Conservation (phyloP, 1,284 basidiomycete species). For the Sparassis latifolia region DNA sequence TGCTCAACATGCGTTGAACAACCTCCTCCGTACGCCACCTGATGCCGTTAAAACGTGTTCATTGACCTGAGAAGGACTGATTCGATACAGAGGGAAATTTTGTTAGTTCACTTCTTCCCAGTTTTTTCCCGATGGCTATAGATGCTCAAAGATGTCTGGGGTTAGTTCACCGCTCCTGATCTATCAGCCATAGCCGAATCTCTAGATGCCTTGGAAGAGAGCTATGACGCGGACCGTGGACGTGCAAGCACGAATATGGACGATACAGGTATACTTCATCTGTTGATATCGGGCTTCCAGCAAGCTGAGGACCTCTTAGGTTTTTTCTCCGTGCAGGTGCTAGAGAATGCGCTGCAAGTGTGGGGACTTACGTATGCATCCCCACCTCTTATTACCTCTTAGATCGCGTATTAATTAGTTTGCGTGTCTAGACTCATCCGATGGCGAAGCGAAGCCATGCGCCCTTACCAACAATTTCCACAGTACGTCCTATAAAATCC, state of each 20-base stretch:
- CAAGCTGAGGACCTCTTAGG: conserved; percentile 35
- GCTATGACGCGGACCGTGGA: conserved; percentile 36
- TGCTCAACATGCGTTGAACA: conserved; percentile 81
- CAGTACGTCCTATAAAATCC: conserved; percentile 45
- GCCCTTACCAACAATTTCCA: conserved; percentile 66
- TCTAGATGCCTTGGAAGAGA: conserved; percentile 44
- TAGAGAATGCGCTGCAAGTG: conserved; percentile 76
- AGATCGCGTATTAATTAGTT: neutral
- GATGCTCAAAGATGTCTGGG: conserved; percentile 1
- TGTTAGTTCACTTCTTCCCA: too few species aligned
- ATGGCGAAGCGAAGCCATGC: conserved; percentile 85
- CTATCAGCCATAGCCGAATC: conserved; percentile 74
- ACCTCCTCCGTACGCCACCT: conserved; percentile 60
- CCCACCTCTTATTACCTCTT: neutral
- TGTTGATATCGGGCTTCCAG: conserved; percentile 5
- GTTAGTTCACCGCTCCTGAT: conserved; percentile 79
- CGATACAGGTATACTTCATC: conserved; percentile 54
- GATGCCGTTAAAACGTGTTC: too few species aligned
- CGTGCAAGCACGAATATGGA: conserved; percentile 76
- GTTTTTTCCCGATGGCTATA: too few species aligned
- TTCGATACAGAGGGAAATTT: too few species aligned
- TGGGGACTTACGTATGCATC: conserved; percentile 69
- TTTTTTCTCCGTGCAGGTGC: conserved; percentile 82
- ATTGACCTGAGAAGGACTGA: too few species aligned
- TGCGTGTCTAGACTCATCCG: conserved; percentile 47